Evolutionary conservation across 495 filamentous ascomycete species (phyloP).

Genomic region (Aspergillus coremiiformis): DNA sequence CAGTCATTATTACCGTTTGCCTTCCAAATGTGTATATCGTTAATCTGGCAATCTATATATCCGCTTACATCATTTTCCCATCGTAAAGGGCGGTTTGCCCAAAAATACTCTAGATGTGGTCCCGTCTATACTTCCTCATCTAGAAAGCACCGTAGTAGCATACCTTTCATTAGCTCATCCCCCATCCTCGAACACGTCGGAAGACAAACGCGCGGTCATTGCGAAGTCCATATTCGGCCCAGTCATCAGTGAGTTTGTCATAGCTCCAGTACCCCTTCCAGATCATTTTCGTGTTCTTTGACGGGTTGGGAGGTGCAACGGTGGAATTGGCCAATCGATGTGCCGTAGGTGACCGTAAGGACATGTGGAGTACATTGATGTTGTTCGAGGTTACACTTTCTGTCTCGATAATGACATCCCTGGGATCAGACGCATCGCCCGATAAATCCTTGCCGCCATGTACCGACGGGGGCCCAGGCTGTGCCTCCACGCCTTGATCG

Average conservation of each 20-base stretch:
- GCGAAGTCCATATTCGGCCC: slow-evolving; percentile 75
- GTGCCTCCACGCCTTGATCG: slow-evolving; percentile 10
- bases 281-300: slow-evolving; percentile 69
- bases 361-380: slow-evolving; percentile 69
- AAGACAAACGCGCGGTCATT: slow-evolving; percentile 85
- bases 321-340: slow-evolving; percentile 29
- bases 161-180: slow-evolving; percentile 20
- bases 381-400: slow-evolving; percentile 73
- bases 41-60: neutral
- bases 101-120: neutral
- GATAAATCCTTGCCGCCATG: slow-evolving; percentile 5
- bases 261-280: slow-evolving; percentile 95
- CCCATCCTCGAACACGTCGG: slow-evolving; percentile 61
- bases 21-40: too few relatives aligned
- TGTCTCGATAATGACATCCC: slow-evolving; percentile 71
- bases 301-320: slow-evolving; percentile 24
- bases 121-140: neutral
- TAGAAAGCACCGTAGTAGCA: neutral
- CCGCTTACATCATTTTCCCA: neutral
- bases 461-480: slow-evolving; percentile 10
- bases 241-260: slow-evolving; percentile 81
- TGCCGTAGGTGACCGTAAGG: slow-evolving; percentile 52
- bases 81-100: neutral
- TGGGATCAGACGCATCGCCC: slow-evolving; percentile 18
- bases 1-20: too few relatives aligned